Evolutionary conservation across 331 rosid species (phyloP), one percentile per base, ranked within the genome.

Genomic region (Saraca asoca): DNA sequence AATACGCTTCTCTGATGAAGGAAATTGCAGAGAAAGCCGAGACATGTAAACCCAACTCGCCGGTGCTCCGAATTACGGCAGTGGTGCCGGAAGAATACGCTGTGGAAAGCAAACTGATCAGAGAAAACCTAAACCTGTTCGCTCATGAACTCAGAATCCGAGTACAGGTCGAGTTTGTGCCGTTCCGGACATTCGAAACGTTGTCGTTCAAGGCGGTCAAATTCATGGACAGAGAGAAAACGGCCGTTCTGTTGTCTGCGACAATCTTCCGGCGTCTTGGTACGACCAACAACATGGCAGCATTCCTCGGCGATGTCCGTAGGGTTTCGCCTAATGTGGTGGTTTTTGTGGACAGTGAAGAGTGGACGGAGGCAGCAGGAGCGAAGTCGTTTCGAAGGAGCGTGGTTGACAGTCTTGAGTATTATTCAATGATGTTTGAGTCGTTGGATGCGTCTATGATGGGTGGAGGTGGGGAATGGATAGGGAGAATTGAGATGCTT

Each of bases 1-100:
- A 91, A 33, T 86, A 91, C 78, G 91, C 97, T 11, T 88, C 97
- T 20, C 77, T 91, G 18, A 88, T 91, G 90, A 91, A 75, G 51
- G 97, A 88, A 66, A 82, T 91, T 2, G 77, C 91, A 0, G 96
- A 86, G 41, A 91, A 83, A 51, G 68, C 83, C 0, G 87, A 73
- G 14, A 34, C 84, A 0, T 33, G 69, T 0, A 73, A 75, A 51
- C 34, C 57, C 12, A 62, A 34, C 19, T 66, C 84, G 0, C 86
- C 89, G 12, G 53, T 86, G 9, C 82, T 91, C 0, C 76, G 95
- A 0, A 79, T 91, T 75, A 91, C 91, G 0, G 96, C 95, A 10
- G 24, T 91, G 6, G 95, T 88, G 33, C 81, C 88, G 0, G 96
- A 88, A 41, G 92, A 88, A 46, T 88, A 72, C 68, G 88, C 84